Base-by-base conservation (phyloP, 176 grass and related monocot species). In the Juncus inflexus region DNA sequence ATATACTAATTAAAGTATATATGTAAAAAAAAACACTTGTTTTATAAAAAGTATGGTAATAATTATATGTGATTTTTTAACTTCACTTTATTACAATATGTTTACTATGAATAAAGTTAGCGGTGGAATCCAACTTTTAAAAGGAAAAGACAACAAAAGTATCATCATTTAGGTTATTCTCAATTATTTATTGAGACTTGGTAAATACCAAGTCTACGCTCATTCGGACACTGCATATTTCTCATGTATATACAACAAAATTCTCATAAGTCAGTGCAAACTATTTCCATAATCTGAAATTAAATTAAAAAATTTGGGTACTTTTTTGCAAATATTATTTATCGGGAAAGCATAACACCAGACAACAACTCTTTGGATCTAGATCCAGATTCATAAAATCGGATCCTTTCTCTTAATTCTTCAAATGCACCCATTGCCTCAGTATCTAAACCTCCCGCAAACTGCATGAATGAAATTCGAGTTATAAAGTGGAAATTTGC, bases 341-440 rank as follows among this genome's bases (percentile, higher is more conserved):
- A 71, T 59, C 53, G 37, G 43, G 67, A 71, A 38, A 71, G 53
- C 67, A 71, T 71, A 52, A 71, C 67, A 10, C 67, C 67, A 56
- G 52, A 55, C 58, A 71, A 40, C 67, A 71, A 45, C 38, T 47
- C 67, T 15, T 58, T 71, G 3, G 67, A 71, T 71, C 52, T 63
- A 0, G 78, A 68, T 72, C 72, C 65, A 19, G 54, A 52, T 28
- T 58, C 60, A n/a, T 85, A 51, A 9, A 58, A 61, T 55, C 52
- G 77, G 69, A 76, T 79, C 72, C 70, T 43, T 5, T 50, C 67
- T 7, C 77, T 89, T 9, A 96, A 69, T 50, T 89, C 79, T 70
- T 96, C 92, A 38, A 91, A 91, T 0, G 80, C 72, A 13, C 47
- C 8, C 77, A 85, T 85, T 2, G 82, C 65, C 58, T 85, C 82